Conservation (phyloP, 2,329 filamentous ascomycete genomes). For the Botrytis sinoallii region DNA sequence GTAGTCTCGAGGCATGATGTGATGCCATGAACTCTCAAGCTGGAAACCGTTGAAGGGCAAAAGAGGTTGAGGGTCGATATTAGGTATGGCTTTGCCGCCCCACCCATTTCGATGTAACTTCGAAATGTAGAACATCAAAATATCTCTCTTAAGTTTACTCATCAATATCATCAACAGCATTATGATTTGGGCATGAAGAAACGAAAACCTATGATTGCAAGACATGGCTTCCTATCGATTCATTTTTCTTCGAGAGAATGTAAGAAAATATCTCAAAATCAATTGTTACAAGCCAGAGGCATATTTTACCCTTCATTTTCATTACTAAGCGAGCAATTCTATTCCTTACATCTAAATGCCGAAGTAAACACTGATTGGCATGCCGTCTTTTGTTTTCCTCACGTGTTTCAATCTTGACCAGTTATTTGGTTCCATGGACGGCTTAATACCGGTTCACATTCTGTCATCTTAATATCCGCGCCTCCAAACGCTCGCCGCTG, state of each 20-base stretch:
- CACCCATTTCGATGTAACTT: not conserved
- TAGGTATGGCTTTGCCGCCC: not conserved
- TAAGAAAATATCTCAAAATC: too few species aligned
- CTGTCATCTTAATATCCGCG: not conserved
- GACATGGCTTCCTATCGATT: too few species aligned
- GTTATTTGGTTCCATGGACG: not conserved
- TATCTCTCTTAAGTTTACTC: not conserved
- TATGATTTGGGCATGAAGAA: rapidly evolving
- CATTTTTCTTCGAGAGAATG: too few species aligned
- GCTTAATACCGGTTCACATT: not conserved
- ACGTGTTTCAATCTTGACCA: conserved; percentile 4
- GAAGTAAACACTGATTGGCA: not conserved
- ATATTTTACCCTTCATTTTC: not conserved
- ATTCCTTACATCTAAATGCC: not conserved
- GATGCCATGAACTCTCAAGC: not conserved
- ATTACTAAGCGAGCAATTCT: not conserved
- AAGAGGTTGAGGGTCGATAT: not conserved
- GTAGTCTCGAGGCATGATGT: not conserved
- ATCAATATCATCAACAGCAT: not conserved
- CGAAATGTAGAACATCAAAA: not conserved
- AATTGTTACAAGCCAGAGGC: not conserved
- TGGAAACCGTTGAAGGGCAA: not conserved
- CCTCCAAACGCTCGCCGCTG: not conserved
- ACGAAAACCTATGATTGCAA: not conserved
- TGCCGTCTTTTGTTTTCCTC: not conserved